Conservation (phyloP, 2,329 filamentous ascomycete species). For the Hypoxylon sp. region DNA sequence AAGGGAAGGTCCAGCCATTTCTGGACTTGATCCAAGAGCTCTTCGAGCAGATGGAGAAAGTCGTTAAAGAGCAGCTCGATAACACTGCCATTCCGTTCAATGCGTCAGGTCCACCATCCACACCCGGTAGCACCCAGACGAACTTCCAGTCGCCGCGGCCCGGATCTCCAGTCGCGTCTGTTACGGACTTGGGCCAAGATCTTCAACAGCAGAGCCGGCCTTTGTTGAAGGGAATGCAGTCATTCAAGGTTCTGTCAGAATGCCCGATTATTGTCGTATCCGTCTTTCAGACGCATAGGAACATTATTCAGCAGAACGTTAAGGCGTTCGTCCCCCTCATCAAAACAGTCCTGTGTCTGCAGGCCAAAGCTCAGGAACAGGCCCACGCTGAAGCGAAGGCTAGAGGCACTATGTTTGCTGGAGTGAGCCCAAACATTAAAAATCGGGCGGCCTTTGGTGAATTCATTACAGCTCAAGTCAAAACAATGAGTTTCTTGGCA, state of each 20-base stretch:
- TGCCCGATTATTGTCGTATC: constrained; percentile 99
- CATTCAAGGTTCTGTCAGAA: constrained; percentile 97
- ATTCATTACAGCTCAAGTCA: constrained; percentile 97
- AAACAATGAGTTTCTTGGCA: constrained; percentile 98
- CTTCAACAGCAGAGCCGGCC: constrained; percentile 84
- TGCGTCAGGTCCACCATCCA: constrained; percentile 73
- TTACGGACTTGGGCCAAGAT: constrained; percentile 84
- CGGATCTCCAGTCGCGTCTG: constrained; percentile 87
- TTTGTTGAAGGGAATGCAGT: constrained; percentile 93
- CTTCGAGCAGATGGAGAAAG: constrained; percentile 93
- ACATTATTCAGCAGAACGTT: constrained; percentile 84
- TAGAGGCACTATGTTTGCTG: constrained; percentile 86
- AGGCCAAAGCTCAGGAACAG: constrained; percentile 93
- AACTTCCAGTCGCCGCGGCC: constrained; percentile 90
- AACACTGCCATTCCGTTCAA: constrained; percentile 71
- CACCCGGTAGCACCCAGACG: constrained; percentile 73
- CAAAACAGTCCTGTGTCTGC: constrained; percentile 86
- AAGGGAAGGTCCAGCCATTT: constrained; percentile 86
- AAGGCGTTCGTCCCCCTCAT: constrained; percentile 94
- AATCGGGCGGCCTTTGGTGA: constrained; percentile 96
- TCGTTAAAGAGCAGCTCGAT: constrained; percentile 96
- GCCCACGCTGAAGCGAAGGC: constrained; percentile 88
- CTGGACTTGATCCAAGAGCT: constrained; percentile 93
- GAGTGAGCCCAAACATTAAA: constrained; percentile 92
- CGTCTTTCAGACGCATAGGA: constrained; percentile 93